Conservation (phyloP, 139 green algal genomes). For the Raphidocelis subcapitata region DNA sequence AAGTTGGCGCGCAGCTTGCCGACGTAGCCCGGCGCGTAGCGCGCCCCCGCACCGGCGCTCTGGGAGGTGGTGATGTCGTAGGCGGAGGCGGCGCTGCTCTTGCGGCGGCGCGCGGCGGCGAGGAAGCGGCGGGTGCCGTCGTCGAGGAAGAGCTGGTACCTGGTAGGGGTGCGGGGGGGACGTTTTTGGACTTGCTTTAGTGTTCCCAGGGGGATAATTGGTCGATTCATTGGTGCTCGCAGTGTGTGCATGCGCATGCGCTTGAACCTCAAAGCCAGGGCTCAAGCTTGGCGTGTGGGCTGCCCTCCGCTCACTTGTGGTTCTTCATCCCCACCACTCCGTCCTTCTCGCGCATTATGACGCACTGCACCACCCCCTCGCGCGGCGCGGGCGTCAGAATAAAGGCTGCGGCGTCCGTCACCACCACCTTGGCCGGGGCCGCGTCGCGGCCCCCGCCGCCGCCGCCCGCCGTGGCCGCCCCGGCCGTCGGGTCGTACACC, state of each 20-base stretch:
- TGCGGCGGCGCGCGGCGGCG: constrained; percentile 82
- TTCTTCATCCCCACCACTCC: constrained; percentile 52
- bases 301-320: constrained; percentile 51
- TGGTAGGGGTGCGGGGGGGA: neutral
- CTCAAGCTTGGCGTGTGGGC: no score
- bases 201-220: no score
- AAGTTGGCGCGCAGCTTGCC: constrained; percentile 92
- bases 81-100: constrained; percentile 75
- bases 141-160: constrained; percentile 69
- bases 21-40: constrained; percentile 58
- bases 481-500: constrained; percentile 56
- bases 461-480: neutral
- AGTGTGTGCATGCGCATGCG: no score
- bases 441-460: neutral
- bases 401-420: constrained; percentile 55
- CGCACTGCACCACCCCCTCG: constrained; percentile 68
- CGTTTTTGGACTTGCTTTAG: no score
- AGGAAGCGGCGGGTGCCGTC: constrained; percentile 77
- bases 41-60: constrained; percentile 58
- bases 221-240: no score
- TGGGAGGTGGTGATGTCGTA: constrained; percentile 92
- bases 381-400: constrained; percentile 55
- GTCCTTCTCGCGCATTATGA: constrained; percentile 72
- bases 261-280: no score
- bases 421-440: constrained; percentile 13